phyloP scores from a whole-genome alignment of 148 eudicot species.

The Gaultheria prostrata region DNA sequence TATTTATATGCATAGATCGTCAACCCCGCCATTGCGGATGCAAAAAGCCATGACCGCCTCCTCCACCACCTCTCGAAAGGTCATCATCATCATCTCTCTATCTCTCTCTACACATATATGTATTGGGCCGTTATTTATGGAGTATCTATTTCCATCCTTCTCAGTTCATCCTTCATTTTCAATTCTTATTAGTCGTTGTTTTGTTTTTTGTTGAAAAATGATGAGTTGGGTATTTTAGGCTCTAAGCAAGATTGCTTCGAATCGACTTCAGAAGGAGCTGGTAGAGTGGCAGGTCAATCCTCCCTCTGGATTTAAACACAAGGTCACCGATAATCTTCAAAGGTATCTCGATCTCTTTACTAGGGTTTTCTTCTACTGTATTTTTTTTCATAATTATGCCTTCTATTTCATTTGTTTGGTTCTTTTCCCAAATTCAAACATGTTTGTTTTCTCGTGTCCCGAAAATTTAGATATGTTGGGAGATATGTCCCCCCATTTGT shows the following conservation, averaged over 20 bases:
- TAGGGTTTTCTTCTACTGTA: not conserved
- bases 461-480: not conserved
- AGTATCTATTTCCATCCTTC: not conserved
- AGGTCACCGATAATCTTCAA: slow-evolving; percentile 58
- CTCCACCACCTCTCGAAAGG: slow-evolving; percentile 50
- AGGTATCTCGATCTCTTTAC: slow-evolving; percentile 25
- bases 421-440: not conserved
- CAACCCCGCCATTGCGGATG: not conserved
- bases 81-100: slow-evolving; percentile 10
- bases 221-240: slow-evolving; percentile 19
- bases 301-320: slow-evolving; percentile 49
- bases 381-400: not conserved
- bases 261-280: slow-evolving; percentile 61
- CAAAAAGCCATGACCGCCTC: not conserved
- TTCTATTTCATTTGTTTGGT: not conserved
- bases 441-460: not conserved
- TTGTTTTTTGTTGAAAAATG: not conserved
- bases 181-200: not conserved
- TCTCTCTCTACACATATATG: not conserved
- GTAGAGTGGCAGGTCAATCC: slow-evolving; percentile 58
- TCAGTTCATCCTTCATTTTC: slow-evolving; percentile 16
- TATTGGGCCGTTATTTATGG: not conserved
- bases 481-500: not conserved
- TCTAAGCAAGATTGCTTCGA: slow-evolving; percentile 58
- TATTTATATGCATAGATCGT: not conserved